Base-by-base conservation (phyloP, 2,329 filamentous ascomycete species). In the Xylariaceae sp. region DNA sequence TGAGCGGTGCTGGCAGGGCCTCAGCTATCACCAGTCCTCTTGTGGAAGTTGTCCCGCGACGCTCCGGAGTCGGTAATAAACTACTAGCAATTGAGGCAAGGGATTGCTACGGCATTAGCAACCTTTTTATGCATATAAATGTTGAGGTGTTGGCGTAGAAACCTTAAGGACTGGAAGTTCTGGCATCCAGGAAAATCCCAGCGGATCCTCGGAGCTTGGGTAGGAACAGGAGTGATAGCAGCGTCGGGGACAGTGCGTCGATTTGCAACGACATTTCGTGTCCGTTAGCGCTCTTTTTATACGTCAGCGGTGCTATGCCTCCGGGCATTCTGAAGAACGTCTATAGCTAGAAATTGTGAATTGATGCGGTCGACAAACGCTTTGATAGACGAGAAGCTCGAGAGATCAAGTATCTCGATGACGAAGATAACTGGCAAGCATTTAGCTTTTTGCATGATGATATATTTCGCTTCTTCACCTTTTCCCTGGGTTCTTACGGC, bases 281-380 rank as follows among this genome's bases (percentile, higher is more conserved):
- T 16, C 37, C 37, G 21, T 39, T 20, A 6, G 37, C 6, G 37
- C 16, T 39, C 16, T 10, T 22, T 10, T 14, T 22, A 16, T 39
- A 39, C n/a, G 6, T 22, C 37, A 12, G 22, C 11, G 37, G 37
- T 14, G 37, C 37, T 11, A 39, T 20, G 22, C 37, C 37, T 16
- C 37, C 37, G 8, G 37, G n/a, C 21, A 22, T 20, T 39, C 37
- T 39, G 37, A 10, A 39, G 37, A 20, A 39, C 37, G 16, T 39
- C 12, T 14, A 39, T 16, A 14, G 11, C 21, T 16, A 20, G 37
- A 20, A 39, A 16, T 16, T 20, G 37, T 23, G 11, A 14, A 14
- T 23, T 39, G 16, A 39, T 22, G 6, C 37, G 37, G 21, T 39
- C 37, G 21, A 22, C 37, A 16, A 39, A 39, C 11, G 16, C 37